Evolutionary conservation across 2,329 filamentous ascomycete genomes (phyloP).

Genomic region (Ustilaginoidea virens): DNA sequence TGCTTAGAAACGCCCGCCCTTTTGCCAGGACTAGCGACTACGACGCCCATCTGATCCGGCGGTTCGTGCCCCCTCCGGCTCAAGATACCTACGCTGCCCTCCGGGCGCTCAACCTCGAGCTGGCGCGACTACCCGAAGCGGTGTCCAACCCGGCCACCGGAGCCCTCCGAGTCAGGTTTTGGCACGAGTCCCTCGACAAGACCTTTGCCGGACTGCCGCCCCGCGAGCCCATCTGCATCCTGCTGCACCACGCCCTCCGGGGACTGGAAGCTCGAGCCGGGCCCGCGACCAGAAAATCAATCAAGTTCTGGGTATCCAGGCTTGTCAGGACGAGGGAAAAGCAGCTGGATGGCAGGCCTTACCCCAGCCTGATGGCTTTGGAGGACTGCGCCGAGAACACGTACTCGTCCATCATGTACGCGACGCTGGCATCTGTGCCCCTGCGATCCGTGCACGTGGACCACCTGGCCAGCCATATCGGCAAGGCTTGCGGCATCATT

Average conservation of each 20-base stretch:
- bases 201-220: conserved; percentile 67
- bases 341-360: conserved; percentile 72
- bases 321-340: conserved; percentile 71
- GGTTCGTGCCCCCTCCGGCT: conserved; percentile 62
- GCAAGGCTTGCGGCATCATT: conserved; percentile 81
- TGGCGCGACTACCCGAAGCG: conserved; percentile 77
- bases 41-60: conserved; percentile 71
- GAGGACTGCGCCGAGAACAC: conserved; percentile 91
- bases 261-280: conserved; percentile 35
- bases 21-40: conserved; percentile 77
- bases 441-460: conserved; percentile 74
- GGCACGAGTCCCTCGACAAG: conserved; percentile 69
- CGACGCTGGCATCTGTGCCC: conserved; percentile 66
- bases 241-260: conserved; percentile 59
- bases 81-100: conserved; percentile 80
- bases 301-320: conserved; percentile 61
- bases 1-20: no score
- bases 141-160: conserved; percentile 81
- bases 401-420: conserved; percentile 83
- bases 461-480: conserved; percentile 87
- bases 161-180: conserved; percentile 84
- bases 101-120: conserved; percentile 82
- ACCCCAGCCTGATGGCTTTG: conserved; percentile 53
- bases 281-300: conserved; percentile 28
- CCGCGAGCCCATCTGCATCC: conserved; percentile 78